Percentiles rank a stretch among this genome's conserved stretches.
These are phyloP conservation scores for Colletotrichum tanaceti DNA, from an alignment of 2,329 filamentous ascomycete species.

Conservation along the genomic window DNA sequence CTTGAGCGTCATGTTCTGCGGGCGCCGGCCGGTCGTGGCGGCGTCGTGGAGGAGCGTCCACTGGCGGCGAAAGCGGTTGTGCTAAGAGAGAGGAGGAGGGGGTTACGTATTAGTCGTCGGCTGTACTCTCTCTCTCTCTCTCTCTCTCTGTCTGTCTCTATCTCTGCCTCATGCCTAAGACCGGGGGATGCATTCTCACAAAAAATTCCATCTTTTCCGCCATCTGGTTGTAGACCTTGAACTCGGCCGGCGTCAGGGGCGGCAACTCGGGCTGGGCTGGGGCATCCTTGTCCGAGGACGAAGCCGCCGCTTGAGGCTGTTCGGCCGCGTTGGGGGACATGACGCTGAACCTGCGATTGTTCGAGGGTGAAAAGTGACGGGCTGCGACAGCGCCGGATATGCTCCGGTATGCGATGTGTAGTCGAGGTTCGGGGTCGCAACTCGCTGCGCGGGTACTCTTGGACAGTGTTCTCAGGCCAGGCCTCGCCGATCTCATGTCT, in stretches of 20 bases:
- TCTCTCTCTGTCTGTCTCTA: no score
- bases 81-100: conserved; percentile 56
- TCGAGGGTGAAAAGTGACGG: background rate
- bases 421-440: background rate
- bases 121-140: no score
- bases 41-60: conserved; percentile 80
- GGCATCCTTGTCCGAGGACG: background rate
- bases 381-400: background rate
- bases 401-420: background rate
- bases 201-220: conserved; percentile 81
- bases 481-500: conserved; percentile 8
- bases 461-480: background rate
- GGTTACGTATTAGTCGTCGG: no score
- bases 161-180: no score
- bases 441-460: conserved; percentile 2
- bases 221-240: conserved; percentile 76
- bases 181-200: conserved; percentile 56
- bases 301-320: background rate
- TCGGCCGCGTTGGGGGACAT: conserved; percentile 31
- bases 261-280: conserved; percentile 55
- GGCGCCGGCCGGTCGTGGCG: conserved; percentile 68
- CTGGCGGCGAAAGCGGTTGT: conserved; percentile 78
- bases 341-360: background rate
- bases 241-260: conserved; percentile 74
- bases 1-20: conserved; percentile 71